Conservation (phyloP, 139 green algal genomes). For the Medakamo hakoo region DNA sequence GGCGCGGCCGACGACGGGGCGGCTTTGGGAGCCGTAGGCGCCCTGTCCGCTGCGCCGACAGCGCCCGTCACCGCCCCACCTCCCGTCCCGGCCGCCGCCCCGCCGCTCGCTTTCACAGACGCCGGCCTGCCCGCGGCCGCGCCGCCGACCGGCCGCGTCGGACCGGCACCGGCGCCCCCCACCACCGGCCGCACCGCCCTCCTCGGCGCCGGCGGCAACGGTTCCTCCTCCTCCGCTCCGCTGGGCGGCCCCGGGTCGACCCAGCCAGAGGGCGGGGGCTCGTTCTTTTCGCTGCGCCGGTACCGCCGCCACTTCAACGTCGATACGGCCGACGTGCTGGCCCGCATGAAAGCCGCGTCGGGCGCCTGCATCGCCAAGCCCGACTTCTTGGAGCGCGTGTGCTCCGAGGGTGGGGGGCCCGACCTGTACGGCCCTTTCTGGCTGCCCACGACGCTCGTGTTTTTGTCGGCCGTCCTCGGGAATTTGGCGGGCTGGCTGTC, state of each 20-base stretch:
- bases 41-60: not conserved
- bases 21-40: not conserved
- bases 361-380: slow-evolving; percentile 46
- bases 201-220: not conserved
- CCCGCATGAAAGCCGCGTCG: slow-evolving; percentile 41
- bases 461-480: slow-evolving; percentile 52
- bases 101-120: too few relatives aligned
- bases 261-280: not conserved
- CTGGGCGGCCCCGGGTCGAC: not conserved
- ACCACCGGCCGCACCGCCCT: not conserved
- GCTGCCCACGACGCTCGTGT: slow-evolving; percentile 70
- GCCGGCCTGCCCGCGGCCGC: not conserved
- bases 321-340: slow-evolving; percentile 59
- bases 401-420: slow-evolving; percentile 21
- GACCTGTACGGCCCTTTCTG: slow-evolving; percentile 83
- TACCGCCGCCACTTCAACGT: slow-evolving; percentile 70
- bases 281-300: slow-evolving; percentile 6
- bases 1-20: not conserved
- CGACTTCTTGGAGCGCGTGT: slow-evolving; percentile 55
- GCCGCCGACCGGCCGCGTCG: too few relatives aligned
- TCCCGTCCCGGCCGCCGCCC: too few relatives aligned
- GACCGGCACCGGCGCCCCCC: too few relatives aligned
- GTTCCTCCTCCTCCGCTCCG: not conserved
- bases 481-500: slow-evolving; percentile 53
- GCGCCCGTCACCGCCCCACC: not conserved